Evolutionary conservation across 306 rosid species (phyloP).

Genomic region (Parietaria judaica): DNA sequence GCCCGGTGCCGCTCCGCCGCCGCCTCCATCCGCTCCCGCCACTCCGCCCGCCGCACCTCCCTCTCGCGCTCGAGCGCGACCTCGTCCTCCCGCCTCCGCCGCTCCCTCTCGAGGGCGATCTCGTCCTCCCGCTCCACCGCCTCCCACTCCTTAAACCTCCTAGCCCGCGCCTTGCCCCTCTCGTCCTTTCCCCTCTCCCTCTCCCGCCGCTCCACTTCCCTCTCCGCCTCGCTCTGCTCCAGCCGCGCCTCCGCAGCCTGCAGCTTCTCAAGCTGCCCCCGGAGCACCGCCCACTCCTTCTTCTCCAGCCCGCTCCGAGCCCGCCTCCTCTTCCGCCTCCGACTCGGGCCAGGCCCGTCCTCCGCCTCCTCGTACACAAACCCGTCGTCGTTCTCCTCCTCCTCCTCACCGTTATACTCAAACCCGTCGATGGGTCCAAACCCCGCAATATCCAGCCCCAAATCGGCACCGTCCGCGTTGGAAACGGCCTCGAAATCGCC

Average conservation of each 20-base stretch:
- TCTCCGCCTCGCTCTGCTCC: constrained; percentile 68
- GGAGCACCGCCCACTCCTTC: constrained; percentile 65
- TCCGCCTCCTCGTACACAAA: constrained; percentile 69
- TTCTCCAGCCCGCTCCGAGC: constrained; percentile 50
- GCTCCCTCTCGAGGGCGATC: constrained; percentile 39
- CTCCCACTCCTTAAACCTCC: constrained; percentile 70
- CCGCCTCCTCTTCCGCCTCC: constrained; percentile 63
- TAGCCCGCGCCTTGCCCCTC: constrained; percentile 43
- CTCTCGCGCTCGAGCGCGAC: constrained; percentile 55
- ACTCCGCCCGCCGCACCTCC: constrained; percentile 74
- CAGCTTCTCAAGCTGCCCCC: constrained; percentile 55
- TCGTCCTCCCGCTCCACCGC: constrained; percentile 64
- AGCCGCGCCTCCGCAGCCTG: constrained; percentile 70
- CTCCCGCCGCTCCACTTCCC: constrained; percentile 67
- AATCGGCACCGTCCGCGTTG: constrained; percentile 34
- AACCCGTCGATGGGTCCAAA: constrained; percentile 81
- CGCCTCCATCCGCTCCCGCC: constrained; percentile 83
- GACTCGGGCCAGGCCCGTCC: constrained; percentile 34
- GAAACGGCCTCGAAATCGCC: constrained; percentile 44
- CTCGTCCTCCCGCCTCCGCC: constrained; percentile 74
- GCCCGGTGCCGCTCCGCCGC: constrained; percentile 68
- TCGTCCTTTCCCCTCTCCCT: constrained; percentile 43
- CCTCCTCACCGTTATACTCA: constrained; percentile 72
- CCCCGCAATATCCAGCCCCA: constrained; percentile 62
- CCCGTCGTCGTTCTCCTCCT: constrained; percentile 68